Evolutionary conservation across 805 yeast genomes (phyloP).

Genomic region (Cyberlindnera galapagoensis): DNA sequence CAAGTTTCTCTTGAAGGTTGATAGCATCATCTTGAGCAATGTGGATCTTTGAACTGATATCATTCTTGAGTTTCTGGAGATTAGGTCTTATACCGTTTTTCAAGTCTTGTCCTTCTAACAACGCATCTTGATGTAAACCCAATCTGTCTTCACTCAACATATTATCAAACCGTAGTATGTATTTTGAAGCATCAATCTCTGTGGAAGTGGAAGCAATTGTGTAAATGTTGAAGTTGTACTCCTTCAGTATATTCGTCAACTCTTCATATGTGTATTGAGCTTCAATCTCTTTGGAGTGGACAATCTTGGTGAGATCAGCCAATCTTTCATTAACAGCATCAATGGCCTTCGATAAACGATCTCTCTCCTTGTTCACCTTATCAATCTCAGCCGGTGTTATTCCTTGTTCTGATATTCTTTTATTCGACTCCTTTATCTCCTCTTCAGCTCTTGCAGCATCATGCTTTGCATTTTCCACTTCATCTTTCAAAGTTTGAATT

Average conservation of each 20-base stretch:
- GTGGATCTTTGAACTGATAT: conserved; percentile 39
- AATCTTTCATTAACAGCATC: conserved; percentile 39
- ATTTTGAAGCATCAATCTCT: conserved; percentile 25
- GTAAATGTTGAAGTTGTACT: conserved; percentile 50
- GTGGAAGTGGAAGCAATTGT: conserved; percentile 34
- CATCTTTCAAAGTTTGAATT: conserved; percentile 49
- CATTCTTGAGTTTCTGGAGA: conserved; percentile 39
- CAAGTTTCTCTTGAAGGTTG: conserved; percentile 51
- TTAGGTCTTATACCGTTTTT: conserved; percentile 28
- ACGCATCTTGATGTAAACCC: conserved; percentile 39
- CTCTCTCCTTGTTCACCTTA: conserved; percentile 53
- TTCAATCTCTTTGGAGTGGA: conserved; percentile 43
- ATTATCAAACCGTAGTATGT: conserved; percentile 36
- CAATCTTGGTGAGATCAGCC: conserved; percentile 39
- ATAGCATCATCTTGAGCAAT: conserved; percentile 50
- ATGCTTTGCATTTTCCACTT: conserved; percentile 38
- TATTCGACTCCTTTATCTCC: conserved; percentile 35
- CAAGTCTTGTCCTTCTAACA: conserved; percentile 33
- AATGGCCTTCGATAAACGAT: conserved; percentile 45
- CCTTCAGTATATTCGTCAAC: conserved; percentile 44
- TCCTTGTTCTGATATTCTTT: conserved; percentile 45
- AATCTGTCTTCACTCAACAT: conserved; percentile 35
- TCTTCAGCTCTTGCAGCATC: conserved; percentile 37
- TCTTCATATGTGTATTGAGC: conserved; percentile 44
- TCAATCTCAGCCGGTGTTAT: conserved; percentile 60